Base-by-base conservation (phyloP, 257 asterid species). In the Primulina tabacum region DNA sequence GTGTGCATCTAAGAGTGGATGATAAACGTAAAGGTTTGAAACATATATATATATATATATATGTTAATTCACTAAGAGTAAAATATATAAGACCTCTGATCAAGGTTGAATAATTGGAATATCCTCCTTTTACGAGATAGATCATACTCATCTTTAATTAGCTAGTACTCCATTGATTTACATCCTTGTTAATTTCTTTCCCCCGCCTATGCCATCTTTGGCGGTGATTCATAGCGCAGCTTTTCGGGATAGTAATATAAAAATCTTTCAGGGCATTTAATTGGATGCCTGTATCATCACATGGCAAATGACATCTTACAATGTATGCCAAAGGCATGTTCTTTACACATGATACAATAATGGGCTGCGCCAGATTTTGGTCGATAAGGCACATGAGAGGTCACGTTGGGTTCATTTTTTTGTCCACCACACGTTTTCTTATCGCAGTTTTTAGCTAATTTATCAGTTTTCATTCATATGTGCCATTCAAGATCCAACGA, bases 321-420 rank as follows among this genome's bases (percentile, higher is more conserved):
- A 5, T 75, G 59, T 56, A 71, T 73, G 82, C 72, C 79, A 76
- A 81, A 65, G 66, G 66, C 83, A 80, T 79, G 76, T 75, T 85
- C 83, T 55, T 68, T 12, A 79, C 78, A 69, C 81, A 73, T 73
- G 79, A 79, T 21, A 26, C 69, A 61, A 75, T 14, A n/a, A 72
- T 58, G 58, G 24, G 77, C 40, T 61, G 30, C 69, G 35, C 65
- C 67, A 57, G 7, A 17, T 43, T 21, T 69, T 14, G 66, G 75
- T 74, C 84, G 71, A 66, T 60, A 20, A 63, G 61, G 71, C 84
- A 70, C 84, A 77, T 77, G 86, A 68, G 64, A 67, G 55, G 73
- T 59, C 73, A 62, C 71, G 75, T 58, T 50, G 30, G 60, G 16
- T 30, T 10, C 55, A 20, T 24, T 32, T 38, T 3, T 65, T 62